Percentiles rank a stretch among this genome's conserved stretches.
Conservation (phyloP, 2,329 filamentous ascomycete genomes). For the Microascus cirrosus region DNA sequence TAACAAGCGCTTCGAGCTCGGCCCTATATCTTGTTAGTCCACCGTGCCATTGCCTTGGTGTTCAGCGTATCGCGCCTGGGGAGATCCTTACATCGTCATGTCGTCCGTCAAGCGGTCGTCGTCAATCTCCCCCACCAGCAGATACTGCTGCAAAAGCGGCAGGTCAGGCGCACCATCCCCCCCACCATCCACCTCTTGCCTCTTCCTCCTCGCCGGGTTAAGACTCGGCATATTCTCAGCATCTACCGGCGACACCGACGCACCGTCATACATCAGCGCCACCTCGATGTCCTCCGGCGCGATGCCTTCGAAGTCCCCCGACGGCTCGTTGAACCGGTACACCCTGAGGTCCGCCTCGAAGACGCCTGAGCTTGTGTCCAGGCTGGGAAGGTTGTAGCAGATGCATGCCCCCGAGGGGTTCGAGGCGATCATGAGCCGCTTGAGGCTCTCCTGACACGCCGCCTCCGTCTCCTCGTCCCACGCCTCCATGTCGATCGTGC, state of each 20-base stretch:
- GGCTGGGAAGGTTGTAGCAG: slow-evolving; percentile 70
- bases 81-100: slow-evolving; percentile 47
- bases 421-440: slow-evolving; percentile 41
- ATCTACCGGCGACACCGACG: slow-evolving; percentile 34
- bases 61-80: background rate
- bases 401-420: slow-evolving; percentile 70
- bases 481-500: slow-evolving; percentile 37
- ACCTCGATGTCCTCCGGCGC: slow-evolving; percentile 41
- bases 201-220: background rate
- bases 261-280: slow-evolving; percentile 40
- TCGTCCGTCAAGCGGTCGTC: slow-evolving; percentile 36
- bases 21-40: slow-evolving; percentile 27
- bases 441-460: slow-evolving; percentile 50
- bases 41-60: background rate
- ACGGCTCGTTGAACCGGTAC: slow-evolving; percentile 55
- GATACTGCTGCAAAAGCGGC: slow-evolving; percentile 48
- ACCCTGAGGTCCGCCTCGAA: slow-evolving; percentile 71
- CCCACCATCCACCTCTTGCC: slow-evolving; percentile 11
- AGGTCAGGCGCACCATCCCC: slow-evolving; percentile 4
- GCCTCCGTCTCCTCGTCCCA: slow-evolving; percentile 45
- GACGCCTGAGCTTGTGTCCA: slow-evolving; percentile 55
- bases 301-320: slow-evolving; percentile 40
- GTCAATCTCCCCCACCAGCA: slow-evolving; percentile 61
- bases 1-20: slow-evolving; percentile 50
- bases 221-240: slow-evolving; percentile 5